Conservation (phyloP, 768 basidiomycete species). For the Lactifluus volemus region DNA sequence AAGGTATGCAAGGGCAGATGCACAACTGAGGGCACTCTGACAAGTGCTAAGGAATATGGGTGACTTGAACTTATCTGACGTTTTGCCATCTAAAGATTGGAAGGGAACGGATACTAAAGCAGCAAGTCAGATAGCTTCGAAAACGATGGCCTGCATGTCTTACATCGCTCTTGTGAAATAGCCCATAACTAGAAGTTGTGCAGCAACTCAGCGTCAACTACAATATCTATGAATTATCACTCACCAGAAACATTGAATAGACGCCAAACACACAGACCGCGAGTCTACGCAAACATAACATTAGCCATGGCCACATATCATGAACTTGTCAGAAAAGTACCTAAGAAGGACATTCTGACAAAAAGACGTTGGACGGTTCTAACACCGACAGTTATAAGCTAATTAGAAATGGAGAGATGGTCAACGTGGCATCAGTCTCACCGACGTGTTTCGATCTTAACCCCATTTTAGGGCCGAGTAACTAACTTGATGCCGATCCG, state of each 20-base stretch:
- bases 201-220: not conserved
- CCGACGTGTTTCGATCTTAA: not conserved
- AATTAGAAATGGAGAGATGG: not conserved
- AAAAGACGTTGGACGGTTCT: not conserved
- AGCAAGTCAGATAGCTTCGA: not conserved
- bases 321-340: not conserved
- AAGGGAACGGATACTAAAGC: slow-evolving; percentile 78
- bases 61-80: slow-evolving; percentile 71
- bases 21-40: slow-evolving; percentile 69
- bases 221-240: not conserved
- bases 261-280: slow-evolving; percentile 19
- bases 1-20: slow-evolving; percentile 75
- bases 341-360: slow-evolving; percentile 13
- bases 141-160: slow-evolving; percentile 20
- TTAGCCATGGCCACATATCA: not conserved
- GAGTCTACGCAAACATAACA: not conserved
- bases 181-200: slow-evolving; percentile 64
- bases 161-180: slow-evolving; percentile 89
- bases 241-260: slow-evolving; percentile 21
- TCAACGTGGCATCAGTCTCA: slow-evolving; percentile 1
- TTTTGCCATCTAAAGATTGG: slow-evolving; percentile 51
- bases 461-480: not conserved
- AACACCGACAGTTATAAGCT: not conserved
- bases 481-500: too few relatives aligned
- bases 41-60: slow-evolving; percentile 79